These are phyloP conservation scores for Cydonia oblonga DNA, from an alignment of 331 rosid species.

Conservation along the genomic window DNA sequence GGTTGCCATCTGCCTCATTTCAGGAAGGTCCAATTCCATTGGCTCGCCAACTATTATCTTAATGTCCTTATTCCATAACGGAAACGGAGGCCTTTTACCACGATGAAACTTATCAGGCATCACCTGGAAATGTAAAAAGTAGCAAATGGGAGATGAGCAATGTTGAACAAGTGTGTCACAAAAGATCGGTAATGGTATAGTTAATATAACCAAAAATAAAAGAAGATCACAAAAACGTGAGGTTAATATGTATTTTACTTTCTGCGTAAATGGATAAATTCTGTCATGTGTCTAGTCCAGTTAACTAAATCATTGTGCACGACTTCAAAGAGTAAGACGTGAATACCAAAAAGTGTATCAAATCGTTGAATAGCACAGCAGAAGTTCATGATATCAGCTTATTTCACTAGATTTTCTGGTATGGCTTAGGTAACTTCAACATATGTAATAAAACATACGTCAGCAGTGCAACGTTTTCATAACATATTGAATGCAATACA, in stretches of 20 bases:
- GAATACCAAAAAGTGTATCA: neutral
- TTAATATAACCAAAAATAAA: neutral
- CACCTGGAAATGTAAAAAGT: constrained; percentile 40
- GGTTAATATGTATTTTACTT: neutral
- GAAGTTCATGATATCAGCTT: neutral
- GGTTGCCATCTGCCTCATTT: constrained; percentile 51
- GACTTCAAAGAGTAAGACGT: neutral
- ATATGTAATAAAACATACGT: neutral
- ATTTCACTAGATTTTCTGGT: neutral
- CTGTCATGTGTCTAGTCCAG: too few relatives aligned
- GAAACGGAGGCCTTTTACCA: constrained; percentile 75
- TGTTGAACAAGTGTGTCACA: constrained; percentile 8
- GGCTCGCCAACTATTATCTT: constrained; percentile 67
- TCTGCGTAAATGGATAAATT: neutral
- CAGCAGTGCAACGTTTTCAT: neutral
- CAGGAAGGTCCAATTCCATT: constrained; percentile 53
- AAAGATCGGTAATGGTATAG: neutral
- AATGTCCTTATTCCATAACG: constrained; percentile 61
- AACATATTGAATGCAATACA: neutral
- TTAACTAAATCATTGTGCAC: neutral
- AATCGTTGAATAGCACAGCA: neutral
- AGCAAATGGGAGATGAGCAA: constrained; percentile 8
- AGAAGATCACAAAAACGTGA: neutral
- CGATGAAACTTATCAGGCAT: constrained; percentile 72
- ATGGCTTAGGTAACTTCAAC: neutral